A percentile compares a stretch with the other conserved stretches of the same genome.
Conservation (phyloP, 208 protist species). For the Angomonas ambiguus region DNA sequence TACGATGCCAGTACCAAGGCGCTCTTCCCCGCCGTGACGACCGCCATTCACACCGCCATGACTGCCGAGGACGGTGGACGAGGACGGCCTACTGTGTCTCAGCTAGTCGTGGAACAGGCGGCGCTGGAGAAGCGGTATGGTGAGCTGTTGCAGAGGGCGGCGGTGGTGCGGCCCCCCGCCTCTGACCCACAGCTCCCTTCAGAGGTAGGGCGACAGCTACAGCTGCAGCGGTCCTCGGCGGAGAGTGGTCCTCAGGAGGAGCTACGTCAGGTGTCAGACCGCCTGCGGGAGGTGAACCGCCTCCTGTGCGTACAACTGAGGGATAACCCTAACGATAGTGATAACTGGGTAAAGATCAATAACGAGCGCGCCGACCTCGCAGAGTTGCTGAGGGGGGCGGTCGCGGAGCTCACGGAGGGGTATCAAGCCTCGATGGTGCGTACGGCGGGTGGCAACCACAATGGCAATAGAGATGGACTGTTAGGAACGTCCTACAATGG, state of each 20-base stretch:
- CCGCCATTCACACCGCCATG: constrained; percentile 14
- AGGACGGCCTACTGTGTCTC: constrained; percentile 69
- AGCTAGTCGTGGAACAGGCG: constrained; percentile 74
- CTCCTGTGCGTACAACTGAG: constrained; percentile 82
- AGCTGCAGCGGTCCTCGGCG: neutral
- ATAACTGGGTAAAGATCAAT: constrained; percentile 90
- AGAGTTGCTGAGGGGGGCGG: constrained; percentile 45
- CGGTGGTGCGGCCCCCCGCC: constrained; percentile 36
- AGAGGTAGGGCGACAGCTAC: neutral
- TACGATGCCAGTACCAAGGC: constrained; percentile 18
- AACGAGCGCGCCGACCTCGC: constrained; percentile 84
- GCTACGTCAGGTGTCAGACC: constrained; percentile 46
- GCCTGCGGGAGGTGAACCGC: constrained; percentile 79
- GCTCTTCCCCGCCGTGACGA: constrained; percentile 28
- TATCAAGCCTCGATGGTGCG: constrained; percentile 37
- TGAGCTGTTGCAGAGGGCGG: constrained; percentile 59
- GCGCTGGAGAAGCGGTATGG: constrained; percentile 77
- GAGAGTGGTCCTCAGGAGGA: constrained; percentile 14
- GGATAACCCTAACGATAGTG: constrained; percentile 87
- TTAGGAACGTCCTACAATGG: neutral
- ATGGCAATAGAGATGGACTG: constrained; percentile 9
- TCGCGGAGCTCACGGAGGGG: constrained; percentile 73
- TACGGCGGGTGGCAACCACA: constrained; percentile 14
- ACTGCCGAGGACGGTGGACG: constrained; percentile 24
- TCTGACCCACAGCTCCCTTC: constrained; percentile 56